A percentile compares a stretch with the other conserved stretches of the same genome.
These are phyloP conservation scores for Phytophthora litchii DNA, from an alignment of 352 stramenopile species.

Conservation along the genomic window DNA sequence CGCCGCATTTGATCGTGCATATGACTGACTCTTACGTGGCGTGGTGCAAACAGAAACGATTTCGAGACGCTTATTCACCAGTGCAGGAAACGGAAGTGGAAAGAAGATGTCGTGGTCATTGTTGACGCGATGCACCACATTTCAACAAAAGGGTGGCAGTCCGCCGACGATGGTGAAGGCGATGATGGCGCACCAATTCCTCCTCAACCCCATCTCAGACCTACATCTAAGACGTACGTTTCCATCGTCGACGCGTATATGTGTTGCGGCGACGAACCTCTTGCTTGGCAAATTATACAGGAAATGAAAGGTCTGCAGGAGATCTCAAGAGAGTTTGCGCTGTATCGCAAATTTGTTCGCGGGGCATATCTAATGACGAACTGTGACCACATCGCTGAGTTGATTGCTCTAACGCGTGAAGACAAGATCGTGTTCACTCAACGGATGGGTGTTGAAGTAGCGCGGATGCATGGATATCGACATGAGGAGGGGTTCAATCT, in stretches of 20 bases:
- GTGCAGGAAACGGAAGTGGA: conserved; percentile 85
- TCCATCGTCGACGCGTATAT: conserved; percentile 82
- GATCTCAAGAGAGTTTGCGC: conserved; percentile 45
- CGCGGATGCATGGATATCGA: conserved; percentile 65
- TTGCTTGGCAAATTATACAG: conserved; percentile 64
- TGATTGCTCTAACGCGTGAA: conserved; percentile 49
- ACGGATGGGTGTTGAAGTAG: conserved; percentile 70
- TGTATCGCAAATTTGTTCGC: conserved; percentile 81
- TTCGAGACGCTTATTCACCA: conserved; percentile 86
- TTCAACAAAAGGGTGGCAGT: conserved; percentile 49
- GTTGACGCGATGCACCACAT: conserved; percentile 61
- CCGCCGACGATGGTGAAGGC: conserved; percentile 2
- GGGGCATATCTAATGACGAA: conserved; percentile 67
- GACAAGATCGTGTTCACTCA: conserved; percentile 65
- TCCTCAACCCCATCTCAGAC: conserved; percentile 60
- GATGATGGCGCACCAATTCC: conserved; percentile 22
- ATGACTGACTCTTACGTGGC: conserved; percentile 11
- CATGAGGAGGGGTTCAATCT: conserved; percentile 61
- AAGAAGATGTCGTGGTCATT: conserved; percentile 67
- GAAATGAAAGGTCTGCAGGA: conserved; percentile 47
- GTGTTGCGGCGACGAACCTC: conserved; percentile 57
- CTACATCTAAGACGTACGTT: conserved; percentile 70
- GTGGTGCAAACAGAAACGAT: conserved; percentile 51
- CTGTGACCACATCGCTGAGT: conserved; percentile 61
- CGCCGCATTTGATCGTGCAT: not conserved